These are phyloP conservation scores for Paraurostyla sp. DNA, from an alignment of 73 alveolate genomes.

Conservation along the genomic window DNA sequence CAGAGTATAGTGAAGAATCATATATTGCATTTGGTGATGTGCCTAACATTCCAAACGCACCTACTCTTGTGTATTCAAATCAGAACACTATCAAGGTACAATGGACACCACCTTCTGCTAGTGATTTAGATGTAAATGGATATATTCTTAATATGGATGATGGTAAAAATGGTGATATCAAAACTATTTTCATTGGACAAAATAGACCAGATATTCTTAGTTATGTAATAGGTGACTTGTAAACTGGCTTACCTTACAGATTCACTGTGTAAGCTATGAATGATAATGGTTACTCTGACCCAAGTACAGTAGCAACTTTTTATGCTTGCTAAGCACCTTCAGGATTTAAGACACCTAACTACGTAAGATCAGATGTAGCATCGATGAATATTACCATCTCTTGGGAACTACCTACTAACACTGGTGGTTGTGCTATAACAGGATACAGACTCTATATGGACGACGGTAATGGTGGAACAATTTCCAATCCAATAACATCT, in stretches of 20 bases:
- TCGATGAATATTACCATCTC: conserved; percentile 58
- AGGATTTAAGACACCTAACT: conserved; percentile 44
- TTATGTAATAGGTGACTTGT: conserved; percentile 50
- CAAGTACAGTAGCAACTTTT: conserved; percentile 8
- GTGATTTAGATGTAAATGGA: conserved; percentile 62
- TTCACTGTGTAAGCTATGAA: conserved; percentile 69
- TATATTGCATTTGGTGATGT: conserved; percentile 76
- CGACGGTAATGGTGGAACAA: conserved; percentile 54
- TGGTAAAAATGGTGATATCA: conserved; percentile 62
- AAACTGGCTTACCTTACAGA: conserved; percentile 64
- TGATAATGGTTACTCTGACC: conserved; percentile 65
- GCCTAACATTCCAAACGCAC: conserved; percentile 69
- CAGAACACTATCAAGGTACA: conserved; percentile 54
- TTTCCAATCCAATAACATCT: background rate
- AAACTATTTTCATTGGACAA: conserved; percentile 54
- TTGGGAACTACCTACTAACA: conserved; percentile 72
- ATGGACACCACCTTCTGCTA: conserved; percentile 69
- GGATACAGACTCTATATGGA: conserved; percentile 71
- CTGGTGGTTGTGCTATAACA: conserved; percentile 76
- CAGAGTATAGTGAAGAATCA: conserved; percentile 53
- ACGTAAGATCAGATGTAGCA: conserved; percentile 51
- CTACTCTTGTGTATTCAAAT: conserved; percentile 36
- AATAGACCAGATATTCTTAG: conserved; percentile 66
- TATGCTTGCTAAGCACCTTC: conserved; percentile 69
- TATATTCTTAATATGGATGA: conserved; percentile 75